A percentile compares a stretch with the other conserved stretches of the same genome.
These are phyloP conservation scores for Kwoniella dendrophila DNA, from an alignment of 768 basidiomycete species.

Conservation along the genomic window DNA sequence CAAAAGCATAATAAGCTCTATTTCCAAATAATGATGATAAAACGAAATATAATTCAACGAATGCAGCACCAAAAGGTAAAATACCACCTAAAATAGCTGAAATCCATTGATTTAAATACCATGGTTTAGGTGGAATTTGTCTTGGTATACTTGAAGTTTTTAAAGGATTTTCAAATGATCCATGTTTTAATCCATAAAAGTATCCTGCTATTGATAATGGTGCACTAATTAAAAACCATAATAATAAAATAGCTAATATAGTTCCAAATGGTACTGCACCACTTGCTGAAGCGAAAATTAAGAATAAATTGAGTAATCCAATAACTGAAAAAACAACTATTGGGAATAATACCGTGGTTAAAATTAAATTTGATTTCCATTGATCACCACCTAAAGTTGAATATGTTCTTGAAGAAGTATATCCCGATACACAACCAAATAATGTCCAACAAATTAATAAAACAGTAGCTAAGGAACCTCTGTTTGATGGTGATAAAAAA, in stretches of 20 bases:
- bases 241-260: constrained; percentile 75
- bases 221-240: constrained; percentile 94
- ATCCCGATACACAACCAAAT: constrained; percentile 90
- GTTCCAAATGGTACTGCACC: constrained; percentile 98
- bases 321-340: constrained; percentile 79
- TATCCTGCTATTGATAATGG: constrained; percentile 84
- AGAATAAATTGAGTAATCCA: constrained; percentile 88
- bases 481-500: constrained; percentile 92
- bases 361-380: constrained; percentile 76
- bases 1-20: constrained; percentile 79
- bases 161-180: constrained; percentile 79
- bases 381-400: constrained; percentile 75
- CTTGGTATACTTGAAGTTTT: constrained; percentile 90
- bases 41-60: constrained; percentile 91
- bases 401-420: constrained; percentile 81
- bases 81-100: constrained; percentile 83
- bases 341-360: constrained; percentile 85
- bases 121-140: constrained; percentile 87
- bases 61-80: constrained; percentile 91
- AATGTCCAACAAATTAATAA: constrained; percentile 94
- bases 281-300: constrained; percentile 79
- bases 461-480: constrained; percentile 88
- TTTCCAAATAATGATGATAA: constrained; percentile 83
- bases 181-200: constrained; percentile 82
- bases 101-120: constrained; percentile 78